phyloP scores from a whole-genome alignment of 805 yeast genomes.

The Hanseniaspora hatyaiensis region DNA sequence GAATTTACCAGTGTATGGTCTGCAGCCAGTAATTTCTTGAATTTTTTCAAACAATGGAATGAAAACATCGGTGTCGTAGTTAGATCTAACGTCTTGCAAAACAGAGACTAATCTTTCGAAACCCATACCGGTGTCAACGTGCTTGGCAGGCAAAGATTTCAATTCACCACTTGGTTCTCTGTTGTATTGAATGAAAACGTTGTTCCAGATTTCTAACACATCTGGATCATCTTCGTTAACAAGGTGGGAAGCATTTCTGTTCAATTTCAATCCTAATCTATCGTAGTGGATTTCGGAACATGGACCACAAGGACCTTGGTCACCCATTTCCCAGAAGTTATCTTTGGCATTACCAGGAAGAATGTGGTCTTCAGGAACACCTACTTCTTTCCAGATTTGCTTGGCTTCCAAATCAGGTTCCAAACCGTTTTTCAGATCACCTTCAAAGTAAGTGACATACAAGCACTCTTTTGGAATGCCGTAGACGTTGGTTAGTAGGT shows the following conservation, averaged over 20 bases:
- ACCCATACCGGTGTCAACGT: conserved; percentile 97
- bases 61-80: conserved; percentile 96
- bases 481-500: conserved; percentile 71
- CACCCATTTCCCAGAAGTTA: conserved; percentile 99
- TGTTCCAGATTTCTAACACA: conserved; percentile 95
- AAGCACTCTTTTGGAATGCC: conserved; percentile 68
- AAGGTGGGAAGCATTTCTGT: conserved; percentile 81
- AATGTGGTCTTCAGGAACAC: conserved; percentile 85
- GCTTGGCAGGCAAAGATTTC: conserved; percentile 81
- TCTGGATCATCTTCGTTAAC: conserved; percentile 97
- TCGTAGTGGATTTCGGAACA: conserved; percentile 97
- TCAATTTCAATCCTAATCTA: conserved; percentile 62
- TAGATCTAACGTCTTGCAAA: conserved; percentile 79
- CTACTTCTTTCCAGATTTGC: conserved; percentile 71
- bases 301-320: conserved; percentile 99
- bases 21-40: conserved; percentile 84
- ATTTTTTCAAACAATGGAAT: conserved; percentile 75
- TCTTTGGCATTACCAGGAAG: conserved; percentile 83
- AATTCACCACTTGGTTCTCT: conserved; percentile 79
- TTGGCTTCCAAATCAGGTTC: conserved; percentile 92
- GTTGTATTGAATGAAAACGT: conserved; percentile 92
- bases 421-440: conserved; percentile 70
- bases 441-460: conserved; percentile 94
- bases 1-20: conserved; percentile 83
- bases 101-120: conserved; percentile 94